A percentile compares a stretch with the other conserved stretches of the same genome.
Evolutionary conservation across 1,284 basidiomycete genomes (phyloP).

Genomic region (Marasmius fiardii): DNA sequence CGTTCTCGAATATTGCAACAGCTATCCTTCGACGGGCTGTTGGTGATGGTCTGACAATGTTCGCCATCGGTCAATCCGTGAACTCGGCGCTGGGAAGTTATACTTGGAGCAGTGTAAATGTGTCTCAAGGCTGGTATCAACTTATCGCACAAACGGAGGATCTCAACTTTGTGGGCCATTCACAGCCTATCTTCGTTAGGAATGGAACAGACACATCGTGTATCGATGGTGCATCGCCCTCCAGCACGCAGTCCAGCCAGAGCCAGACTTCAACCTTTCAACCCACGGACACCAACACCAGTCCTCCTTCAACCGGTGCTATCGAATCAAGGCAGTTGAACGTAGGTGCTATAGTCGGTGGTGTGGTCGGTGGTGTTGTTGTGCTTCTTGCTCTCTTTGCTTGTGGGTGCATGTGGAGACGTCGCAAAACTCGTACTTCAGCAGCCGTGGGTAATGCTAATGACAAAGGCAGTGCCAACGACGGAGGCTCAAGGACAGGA

Average conservation of each 20-base stretch:
- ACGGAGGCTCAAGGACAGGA: neutral
- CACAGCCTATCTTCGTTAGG: neutral
- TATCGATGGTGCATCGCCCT: neutral
- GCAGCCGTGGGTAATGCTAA: neutral
- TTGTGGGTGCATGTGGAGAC: neutral
- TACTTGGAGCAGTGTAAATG: constrained; percentile 4
- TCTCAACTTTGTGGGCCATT: neutral
- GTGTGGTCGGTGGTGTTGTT: neutral
- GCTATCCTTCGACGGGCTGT: neutral
- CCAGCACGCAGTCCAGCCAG: neutral
- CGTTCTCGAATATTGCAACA: neutral
- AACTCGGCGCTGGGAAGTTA: neutral
- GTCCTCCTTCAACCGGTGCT: neutral
- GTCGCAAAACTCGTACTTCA: neutral
- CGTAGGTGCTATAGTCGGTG: neutral
- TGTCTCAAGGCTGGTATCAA: constrained; percentile 7
- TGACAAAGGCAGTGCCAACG: neutral
- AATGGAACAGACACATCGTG: constrained; percentile 8
- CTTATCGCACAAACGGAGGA: neutral
- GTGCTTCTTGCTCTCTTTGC: neutral
- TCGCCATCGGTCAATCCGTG: neutral
- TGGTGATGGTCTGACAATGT: neutral
- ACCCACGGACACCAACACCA: neutral
- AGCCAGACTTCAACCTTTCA: neutral
- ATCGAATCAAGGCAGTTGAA: neutral